Evolutionary conservation across 805 yeast species (phyloP).

Genomic region (Candida jianshihensis): DNA sequence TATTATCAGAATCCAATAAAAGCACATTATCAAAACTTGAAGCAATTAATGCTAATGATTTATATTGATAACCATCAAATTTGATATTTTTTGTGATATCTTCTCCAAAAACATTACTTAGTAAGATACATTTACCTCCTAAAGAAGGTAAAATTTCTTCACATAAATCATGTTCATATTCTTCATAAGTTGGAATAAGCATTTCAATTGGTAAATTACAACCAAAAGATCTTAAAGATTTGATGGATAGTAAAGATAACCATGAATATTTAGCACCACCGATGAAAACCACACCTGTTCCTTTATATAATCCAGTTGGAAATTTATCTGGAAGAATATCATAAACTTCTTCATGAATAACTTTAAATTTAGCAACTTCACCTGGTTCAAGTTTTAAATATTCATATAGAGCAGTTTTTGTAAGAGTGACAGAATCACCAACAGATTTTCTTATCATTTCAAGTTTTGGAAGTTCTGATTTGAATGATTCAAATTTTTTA

Average conservation of each 20-base stretch:
- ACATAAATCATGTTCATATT: slow-evolving; percentile 64
- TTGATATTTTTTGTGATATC: slow-evolving; percentile 40
- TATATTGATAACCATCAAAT: slow-evolving; percentile 61
- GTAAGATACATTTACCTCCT: slow-evolving; percentile 56
- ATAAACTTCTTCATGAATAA: slow-evolving; percentile 3
- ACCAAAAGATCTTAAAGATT: slow-evolving; percentile 43
- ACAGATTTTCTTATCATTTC: neutral
- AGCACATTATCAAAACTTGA: slow-evolving; percentile 72
- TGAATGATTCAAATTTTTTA: neutral
- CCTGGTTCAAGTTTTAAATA: neutral
- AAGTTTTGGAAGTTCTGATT: neutral
- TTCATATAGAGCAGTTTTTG: neutral
- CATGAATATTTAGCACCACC: slow-evolving; percentile 56
- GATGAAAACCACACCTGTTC: slow-evolving; percentile 52
- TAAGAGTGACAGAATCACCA: neutral
- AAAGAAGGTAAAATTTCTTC: slow-evolving; percentile 50
- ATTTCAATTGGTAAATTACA: slow-evolving; percentile 62
- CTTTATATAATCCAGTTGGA: slow-evolving; percentile 35
- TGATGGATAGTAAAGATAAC: slow-evolving; percentile 44
- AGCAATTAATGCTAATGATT: slow-evolving; percentile 64
- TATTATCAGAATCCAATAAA: slow-evolving; percentile 70
- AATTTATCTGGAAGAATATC: slow-evolving; percentile 8
- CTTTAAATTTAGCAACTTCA: neutral
- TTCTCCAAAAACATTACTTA: slow-evolving; percentile 54
- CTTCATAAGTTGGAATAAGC: slow-evolving; percentile 55